These are phyloP conservation scores for Anisodus acutangulus DNA, from an alignment of 257 asterid species.

Conservation along the genomic window DNA sequence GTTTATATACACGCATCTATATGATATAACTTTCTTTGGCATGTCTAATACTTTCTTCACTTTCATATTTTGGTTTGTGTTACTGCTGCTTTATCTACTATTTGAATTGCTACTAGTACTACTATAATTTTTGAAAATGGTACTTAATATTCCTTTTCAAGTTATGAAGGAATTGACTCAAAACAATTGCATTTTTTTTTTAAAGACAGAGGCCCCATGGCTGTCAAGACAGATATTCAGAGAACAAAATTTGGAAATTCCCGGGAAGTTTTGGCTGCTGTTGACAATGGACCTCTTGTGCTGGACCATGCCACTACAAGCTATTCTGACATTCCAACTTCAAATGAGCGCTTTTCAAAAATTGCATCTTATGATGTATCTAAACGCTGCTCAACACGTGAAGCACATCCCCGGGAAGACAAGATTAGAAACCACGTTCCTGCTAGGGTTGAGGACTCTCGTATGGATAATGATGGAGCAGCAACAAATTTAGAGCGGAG, in stretches of 20 bases:
- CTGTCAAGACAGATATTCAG: constrained; percentile 45
- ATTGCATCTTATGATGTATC: constrained; percentile 30
- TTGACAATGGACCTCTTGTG: constrained; percentile 49
- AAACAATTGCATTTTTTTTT: constrained; percentile 47
- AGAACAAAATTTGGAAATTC: constrained; percentile 44
- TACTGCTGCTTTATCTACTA: constrained; percentile 21
- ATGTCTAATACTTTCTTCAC: constrained; percentile 38
- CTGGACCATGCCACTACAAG: constrained; percentile 32
- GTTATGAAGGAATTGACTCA: constrained; percentile 44
- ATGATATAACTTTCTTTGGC: constrained; percentile 4
- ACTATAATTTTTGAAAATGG: not conserved
- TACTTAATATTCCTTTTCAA: constrained; percentile 21
- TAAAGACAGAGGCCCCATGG: constrained; percentile 62
- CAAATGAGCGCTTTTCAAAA: constrained; percentile 49
- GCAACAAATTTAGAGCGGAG: constrained; percentile 38
- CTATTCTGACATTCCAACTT: constrained; percentile 44
- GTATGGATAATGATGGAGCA: constrained; percentile 41
- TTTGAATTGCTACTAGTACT: not conserved
- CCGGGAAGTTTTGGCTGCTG: constrained; percentile 35
- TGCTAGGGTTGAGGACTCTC: constrained; percentile 43
- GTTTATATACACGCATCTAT: not conserved
- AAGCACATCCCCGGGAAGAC: constrained; percentile 45
- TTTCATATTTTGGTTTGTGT: constrained; percentile 35
- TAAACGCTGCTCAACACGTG: constrained; percentile 44
- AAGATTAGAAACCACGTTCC: constrained; percentile 44